These are phyloP conservation scores for Musa beccarii DNA, from an alignment of 176 grass and related monocot species.

Conservation along the genomic window DNA sequence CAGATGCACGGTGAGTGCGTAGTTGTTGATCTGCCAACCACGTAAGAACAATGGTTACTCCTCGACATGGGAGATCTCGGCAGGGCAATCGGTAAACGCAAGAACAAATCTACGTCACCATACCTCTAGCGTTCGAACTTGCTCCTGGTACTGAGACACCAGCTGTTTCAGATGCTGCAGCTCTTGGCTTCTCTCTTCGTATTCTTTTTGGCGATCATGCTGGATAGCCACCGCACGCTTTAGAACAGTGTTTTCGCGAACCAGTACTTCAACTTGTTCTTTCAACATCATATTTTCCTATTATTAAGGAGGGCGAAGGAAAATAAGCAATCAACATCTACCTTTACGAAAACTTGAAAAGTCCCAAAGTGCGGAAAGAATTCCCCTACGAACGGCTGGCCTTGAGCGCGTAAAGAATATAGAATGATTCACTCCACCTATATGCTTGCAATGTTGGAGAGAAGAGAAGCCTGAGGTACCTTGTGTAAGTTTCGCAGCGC, in stretches of 20 bases:
- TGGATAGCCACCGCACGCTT: conserved; percentile 73
- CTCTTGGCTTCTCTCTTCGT: conserved; percentile 42
- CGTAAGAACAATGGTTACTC: too few relatives aligned
- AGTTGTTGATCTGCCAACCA: too few relatives aligned
- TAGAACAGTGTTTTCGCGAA: conserved; percentile 56
- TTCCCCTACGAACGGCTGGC: too few relatives aligned
- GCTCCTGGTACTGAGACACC: conserved; percentile 57
- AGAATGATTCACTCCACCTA: too few relatives aligned
- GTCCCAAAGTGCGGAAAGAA: background rate
- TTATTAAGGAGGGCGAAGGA: background rate
- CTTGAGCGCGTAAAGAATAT: too few relatives aligned
- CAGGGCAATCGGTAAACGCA: too few relatives aligned
- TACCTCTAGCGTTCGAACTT: conserved; percentile 69
- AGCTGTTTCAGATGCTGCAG: conserved; percentile 57
- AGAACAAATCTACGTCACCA: background rate
- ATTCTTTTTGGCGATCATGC: conserved; percentile 56
- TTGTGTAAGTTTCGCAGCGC: conserved; percentile 9
- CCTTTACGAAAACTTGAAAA: background rate
- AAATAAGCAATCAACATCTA: background rate
- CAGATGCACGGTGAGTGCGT: too few relatives aligned
- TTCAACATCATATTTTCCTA: conserved; percentile 52
- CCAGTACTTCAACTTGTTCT: conserved; percentile 42
- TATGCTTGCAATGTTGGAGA: background rate
- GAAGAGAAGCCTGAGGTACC: conserved; percentile 3
- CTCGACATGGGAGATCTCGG: too few relatives aligned